Conservation (phyloP, 768 basidiomycete species). For the Amanita molliuscula region DNA sequence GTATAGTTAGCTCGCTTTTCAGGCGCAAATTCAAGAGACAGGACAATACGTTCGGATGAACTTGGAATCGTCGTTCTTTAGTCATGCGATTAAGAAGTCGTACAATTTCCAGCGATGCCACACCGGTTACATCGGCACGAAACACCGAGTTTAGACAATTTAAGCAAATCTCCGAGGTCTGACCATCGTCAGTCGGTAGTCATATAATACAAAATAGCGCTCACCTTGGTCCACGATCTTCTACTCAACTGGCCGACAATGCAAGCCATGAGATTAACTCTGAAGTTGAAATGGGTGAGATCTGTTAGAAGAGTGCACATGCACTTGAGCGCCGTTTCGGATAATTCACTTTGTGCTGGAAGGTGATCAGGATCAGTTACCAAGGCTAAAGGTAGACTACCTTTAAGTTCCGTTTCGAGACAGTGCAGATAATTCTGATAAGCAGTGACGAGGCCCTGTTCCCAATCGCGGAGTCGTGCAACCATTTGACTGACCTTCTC, state of each 20-base stretch:
- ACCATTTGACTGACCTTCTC: constrained; percentile 96
- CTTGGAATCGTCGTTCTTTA: constrained; percentile 83
- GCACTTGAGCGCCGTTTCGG: constrained; percentile 65
- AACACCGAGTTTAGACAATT: constrained; percentile 76
- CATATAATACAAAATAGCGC: constrained; percentile 15
- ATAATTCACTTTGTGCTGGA: constrained; percentile 54
- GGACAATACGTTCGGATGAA: constrained; percentile 81
- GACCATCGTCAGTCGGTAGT: constrained; percentile 9
- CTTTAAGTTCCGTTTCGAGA: constrained; percentile 82
- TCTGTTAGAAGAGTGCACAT: constrained; percentile 81
- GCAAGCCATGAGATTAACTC: constrained; percentile 82
- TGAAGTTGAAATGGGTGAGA: constrained; percentile 95
- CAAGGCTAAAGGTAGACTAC: constrained; percentile 23
- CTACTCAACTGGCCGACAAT: constrained; percentile 76
- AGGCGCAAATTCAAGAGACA: constrained; percentile 81
- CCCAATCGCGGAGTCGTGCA: constrained; percentile 82
- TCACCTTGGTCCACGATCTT: constrained; percentile 83
- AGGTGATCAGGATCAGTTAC: constrained; percentile 9
- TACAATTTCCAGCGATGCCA: constrained; percentile 78
- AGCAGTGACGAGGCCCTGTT: constrained; percentile 80
- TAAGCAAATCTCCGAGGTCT: constrained; percentile 85
- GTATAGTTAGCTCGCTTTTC: constrained; percentile 73
- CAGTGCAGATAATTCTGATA: constrained; percentile 86
- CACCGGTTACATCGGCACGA: constrained; percentile 70
- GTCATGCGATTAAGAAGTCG: constrained; percentile 92